Base-by-base conservation (phyloP, 2,329 filamentous ascomycete species). In the Monosporascus ibericus region DNA sequence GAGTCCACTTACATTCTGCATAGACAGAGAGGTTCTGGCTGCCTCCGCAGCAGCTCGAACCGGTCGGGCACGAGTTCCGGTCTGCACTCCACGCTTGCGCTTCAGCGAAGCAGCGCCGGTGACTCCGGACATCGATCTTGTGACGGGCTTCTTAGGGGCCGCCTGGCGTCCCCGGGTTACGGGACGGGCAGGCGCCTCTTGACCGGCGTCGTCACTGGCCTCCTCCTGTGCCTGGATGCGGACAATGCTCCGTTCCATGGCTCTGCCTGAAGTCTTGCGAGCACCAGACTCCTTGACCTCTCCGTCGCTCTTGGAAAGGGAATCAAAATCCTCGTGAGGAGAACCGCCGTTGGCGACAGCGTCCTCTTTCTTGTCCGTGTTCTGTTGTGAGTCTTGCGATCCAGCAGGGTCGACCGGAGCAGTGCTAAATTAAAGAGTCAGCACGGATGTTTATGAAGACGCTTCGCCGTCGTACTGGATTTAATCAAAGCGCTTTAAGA, bases 31-130 rank as follows among this genome's bases (percentile, higher is more conserved):
- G 25, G 51, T 36, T 7, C n/a, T 55, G 6, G 58, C 59, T n/a
- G 47, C 44, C 39, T 53, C 49, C 6, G 58, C 52, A 20, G 59
- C 57, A 34, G 53, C 49, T 51, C 57, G 54, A 9, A 46, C 34
- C 2, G 59, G 59, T 54, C 56, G 54, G 42, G 53, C 55, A 18
- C 36, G 27, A 37, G 40, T n/a, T 3, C 9, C 38, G 3, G 27
- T 44, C 6, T 6, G 15, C 18, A 34, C 36, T 22, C 6, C 48
- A 34, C 42, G 47, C 49, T 56, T 54, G 47, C 48, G 47, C 48
- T 58, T 56, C 36, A 22, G 24, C 25, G 27, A 11, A 11, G 25
- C 49, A 40, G 9, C 3, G 15, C 5, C 18, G 36, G 20, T 20
- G 17, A 20, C 18, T n/a, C 17, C 2, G 7, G 24, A 2, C 9